phyloP scores from a whole-genome alignment of 2,329 filamentous ascomycete species.

The Aspergillus sclerotialis region DNA sequence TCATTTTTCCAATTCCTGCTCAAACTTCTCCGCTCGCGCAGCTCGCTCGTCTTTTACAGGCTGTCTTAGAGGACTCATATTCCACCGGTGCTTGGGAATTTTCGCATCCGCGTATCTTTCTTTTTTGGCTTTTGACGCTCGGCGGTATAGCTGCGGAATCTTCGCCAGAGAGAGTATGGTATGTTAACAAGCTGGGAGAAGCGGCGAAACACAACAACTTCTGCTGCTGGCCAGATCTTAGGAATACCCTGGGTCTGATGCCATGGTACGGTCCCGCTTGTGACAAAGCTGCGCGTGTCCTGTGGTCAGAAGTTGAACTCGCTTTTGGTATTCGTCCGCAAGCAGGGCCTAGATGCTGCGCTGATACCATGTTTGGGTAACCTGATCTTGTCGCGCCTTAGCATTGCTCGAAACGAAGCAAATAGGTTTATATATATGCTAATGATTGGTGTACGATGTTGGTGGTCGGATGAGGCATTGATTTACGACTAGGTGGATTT shows the following conservation, averaged over 20 bases:
- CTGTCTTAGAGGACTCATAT: constrained; percentile 16
- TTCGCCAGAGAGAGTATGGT: constrained; percentile 26
- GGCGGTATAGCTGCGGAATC: constrained; percentile 32
- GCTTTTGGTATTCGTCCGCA: too few species aligned
- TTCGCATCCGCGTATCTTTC: constrained; percentile 12
- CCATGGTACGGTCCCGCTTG: constrained; percentile 31
- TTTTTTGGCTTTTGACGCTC: constrained; percentile 31
- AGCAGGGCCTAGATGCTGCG: too few species aligned
- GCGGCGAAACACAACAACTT: constrained; percentile 14
- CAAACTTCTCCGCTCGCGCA: constrained; percentile 28
- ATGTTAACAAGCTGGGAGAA: constrained; percentile 18
- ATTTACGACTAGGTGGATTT: too few species aligned
- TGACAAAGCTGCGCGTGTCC: constrained; percentile 18
- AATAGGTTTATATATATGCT: too few species aligned
- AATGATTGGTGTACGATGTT: too few species aligned
- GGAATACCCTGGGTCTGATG: constrained; percentile 17
- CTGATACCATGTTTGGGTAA: too few species aligned
- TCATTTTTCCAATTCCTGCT: constrained; percentile 33
- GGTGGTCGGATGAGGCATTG: too few species aligned
- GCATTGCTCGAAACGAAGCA: too few species aligned
- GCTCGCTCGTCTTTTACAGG: constrained; percentile 21
- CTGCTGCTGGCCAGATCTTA: constrained; percentile 19
- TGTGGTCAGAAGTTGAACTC: constrained; percentile 21
- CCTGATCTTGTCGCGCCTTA: too few species aligned
- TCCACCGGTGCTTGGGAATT: constrained; percentile 19